phyloP scores from a whole-genome alignment of 2,329 filamentous ascomycete species.

The Exophiala xenobiotica region DNA sequence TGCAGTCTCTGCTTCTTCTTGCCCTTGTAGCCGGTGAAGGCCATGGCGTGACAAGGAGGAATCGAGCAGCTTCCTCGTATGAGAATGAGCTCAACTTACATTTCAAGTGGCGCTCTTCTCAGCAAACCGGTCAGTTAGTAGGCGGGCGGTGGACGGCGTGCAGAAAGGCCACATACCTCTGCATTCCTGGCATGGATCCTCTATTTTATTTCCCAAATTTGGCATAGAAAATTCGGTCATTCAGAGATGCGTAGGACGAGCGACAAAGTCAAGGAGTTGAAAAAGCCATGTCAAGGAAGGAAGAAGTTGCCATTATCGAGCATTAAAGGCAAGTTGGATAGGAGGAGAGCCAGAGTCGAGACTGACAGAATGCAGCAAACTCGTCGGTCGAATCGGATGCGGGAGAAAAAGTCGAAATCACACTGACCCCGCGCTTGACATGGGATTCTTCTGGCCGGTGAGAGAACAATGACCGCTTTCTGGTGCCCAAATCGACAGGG shows the following conservation, averaged over 20 bases:
- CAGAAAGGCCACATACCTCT: constrained; percentile 30
- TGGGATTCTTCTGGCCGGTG: neutral
- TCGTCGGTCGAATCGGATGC: neutral
- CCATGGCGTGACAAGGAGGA: neutral
- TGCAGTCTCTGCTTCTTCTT: neutral
- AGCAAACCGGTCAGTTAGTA: constrained; percentile 17
- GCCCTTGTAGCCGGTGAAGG: neutral
- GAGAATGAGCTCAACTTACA: constrained; percentile 22
- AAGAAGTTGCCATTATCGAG: constrained; percentile 14
- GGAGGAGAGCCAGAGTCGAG: neutral
- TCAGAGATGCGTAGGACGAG: constrained; percentile 12
- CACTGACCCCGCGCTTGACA: neutral
- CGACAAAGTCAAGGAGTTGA: constrained; percentile 5
- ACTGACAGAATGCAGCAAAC: neutral
- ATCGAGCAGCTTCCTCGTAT: neutral
- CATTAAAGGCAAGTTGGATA: constrained; percentile 12
- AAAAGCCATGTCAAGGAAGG: constrained; percentile 3
- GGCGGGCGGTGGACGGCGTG: neutral
- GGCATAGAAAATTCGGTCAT: constrained; percentile 25
- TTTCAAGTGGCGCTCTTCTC: constrained; percentile 30
- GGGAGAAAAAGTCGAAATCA: neutral
- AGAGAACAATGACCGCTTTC: neutral
- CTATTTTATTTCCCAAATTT: constrained; percentile 25
- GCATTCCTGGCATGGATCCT: constrained; percentile 32
- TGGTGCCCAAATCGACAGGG: neutral